phyloP scores from a whole-genome alignment of 306 rosid genomes.

The Cicer arietinum region DNA sequence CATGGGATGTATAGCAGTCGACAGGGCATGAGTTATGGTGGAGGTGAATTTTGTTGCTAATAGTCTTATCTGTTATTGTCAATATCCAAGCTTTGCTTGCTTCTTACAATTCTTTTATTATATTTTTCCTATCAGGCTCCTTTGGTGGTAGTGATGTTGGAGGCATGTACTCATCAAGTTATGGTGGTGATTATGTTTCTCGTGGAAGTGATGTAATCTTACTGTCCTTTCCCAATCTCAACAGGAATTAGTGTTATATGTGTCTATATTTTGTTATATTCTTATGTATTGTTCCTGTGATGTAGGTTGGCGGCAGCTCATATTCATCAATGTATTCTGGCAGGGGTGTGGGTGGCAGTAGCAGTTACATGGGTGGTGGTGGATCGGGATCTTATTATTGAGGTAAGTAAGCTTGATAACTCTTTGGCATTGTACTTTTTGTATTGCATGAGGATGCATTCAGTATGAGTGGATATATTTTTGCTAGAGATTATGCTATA shows the following conservation, averaged over 20 bases:
- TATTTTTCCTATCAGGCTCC: slow-evolving; percentile 65
- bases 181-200: slow-evolving; percentile 85
- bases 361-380: slow-evolving; percentile 86
- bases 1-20: slow-evolving; percentile 82
- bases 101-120: slow-evolving; percentile 20
- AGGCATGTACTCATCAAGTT: slow-evolving; percentile 93
- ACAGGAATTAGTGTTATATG: background rate
- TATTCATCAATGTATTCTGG: slow-evolving; percentile 87
- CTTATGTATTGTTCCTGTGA: slow-evolving; percentile 34
- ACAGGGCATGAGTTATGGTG: slow-evolving; percentile 68
- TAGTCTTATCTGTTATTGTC: slow-evolving; percentile 34
- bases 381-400: slow-evolving; percentile 93
- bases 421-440: slow-evolving; percentile 32
- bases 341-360: slow-evolving; percentile 79
- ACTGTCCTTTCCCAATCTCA: slow-evolving; percentile 28
- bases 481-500: slow-evolving; percentile 48
- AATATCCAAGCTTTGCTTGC: slow-evolving; percentile 15
- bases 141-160: slow-evolving; percentile 73
- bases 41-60: slow-evolving; percentile 52
- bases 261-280: slow-evolving; percentile 8
- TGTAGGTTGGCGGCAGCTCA: slow-evolving; percentile 88
- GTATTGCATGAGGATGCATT: background rate
- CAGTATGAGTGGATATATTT: slow-evolving; percentile 27
- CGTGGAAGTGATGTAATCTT: slow-evolving; percentile 90
- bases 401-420: slow-evolving; percentile 58